Evolutionary conservation across 805 yeast species (phyloP).

Genomic region (Wickerhamomyces tratensis): DNA sequence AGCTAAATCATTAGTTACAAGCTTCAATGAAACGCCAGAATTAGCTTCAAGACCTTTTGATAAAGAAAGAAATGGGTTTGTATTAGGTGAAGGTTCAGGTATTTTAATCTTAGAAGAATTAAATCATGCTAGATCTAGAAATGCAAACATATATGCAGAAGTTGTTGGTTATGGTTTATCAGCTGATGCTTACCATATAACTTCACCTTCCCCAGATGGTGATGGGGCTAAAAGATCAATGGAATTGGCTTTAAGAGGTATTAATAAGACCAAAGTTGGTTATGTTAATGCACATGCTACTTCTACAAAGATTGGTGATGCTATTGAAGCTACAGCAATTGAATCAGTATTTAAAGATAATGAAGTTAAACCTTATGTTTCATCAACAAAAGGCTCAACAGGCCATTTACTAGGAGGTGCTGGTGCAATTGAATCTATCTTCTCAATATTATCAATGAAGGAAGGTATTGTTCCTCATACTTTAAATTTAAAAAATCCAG

Average conservation of each 20-base stretch:
- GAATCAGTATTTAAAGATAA: constrained; percentile 34
- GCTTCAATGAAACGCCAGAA: constrained; percentile 49
- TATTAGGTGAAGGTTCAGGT: constrained; percentile 90
- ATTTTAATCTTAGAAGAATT: constrained; percentile 66
- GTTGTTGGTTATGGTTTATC: constrained; percentile 82
- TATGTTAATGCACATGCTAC: constrained; percentile 97
- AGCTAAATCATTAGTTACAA: constrained; percentile 69
- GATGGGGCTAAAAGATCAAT: constrained; percentile 80
- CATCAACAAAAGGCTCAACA: constrained; percentile 84
- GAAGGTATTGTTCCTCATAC: constrained; percentile 68
- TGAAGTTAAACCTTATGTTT: constrained; percentile 37
- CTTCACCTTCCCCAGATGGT: constrained; percentile 81
- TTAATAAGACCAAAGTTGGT: constrained; percentile 41
- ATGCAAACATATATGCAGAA: constrained; percentile 68
- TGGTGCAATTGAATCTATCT: constrained; percentile 86
- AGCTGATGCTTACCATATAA: constrained; percentile 89
- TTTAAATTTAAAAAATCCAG: constrained; percentile 46
- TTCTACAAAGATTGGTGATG: constrained; percentile 81
- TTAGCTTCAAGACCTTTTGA: constrained; percentile 87
- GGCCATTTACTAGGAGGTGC: constrained; percentile 97
- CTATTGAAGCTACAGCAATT: constrained; percentile 78
- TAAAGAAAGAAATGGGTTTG: constrained; percentile 69
- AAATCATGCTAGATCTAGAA: constrained; percentile 62
- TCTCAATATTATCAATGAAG: constrained; percentile 59
- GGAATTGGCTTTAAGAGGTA: constrained; percentile 54